Evolutionary conservation across 768 basidiomycete species (phyloP).

Genomic region (Kwoniella newhampshirensis): DNA sequence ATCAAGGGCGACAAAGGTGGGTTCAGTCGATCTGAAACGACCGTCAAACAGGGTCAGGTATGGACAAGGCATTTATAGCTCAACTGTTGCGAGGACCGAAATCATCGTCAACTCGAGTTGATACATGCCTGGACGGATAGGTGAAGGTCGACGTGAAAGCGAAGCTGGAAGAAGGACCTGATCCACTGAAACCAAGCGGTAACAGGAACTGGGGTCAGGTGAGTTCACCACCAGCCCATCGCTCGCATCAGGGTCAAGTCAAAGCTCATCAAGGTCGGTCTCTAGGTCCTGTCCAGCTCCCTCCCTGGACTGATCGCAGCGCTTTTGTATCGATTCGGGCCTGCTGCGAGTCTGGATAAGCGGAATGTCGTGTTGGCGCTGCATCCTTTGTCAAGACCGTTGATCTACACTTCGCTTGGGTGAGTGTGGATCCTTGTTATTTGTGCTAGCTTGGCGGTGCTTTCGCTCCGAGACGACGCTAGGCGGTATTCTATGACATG

Average conservation of each 20-base stretch:
- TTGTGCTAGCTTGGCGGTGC: too few species aligned
- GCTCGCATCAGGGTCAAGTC: too few species aligned
- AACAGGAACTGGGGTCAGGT: constrained; percentile 79
- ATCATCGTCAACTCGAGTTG: too few species aligned
- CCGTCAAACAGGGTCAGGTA: too few species aligned
- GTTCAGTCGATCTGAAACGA: too few species aligned
- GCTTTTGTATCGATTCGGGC: constrained; percentile 28
- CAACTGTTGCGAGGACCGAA: too few species aligned
- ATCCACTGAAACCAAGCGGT: constrained; percentile 60
- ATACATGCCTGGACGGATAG: constrained; percentile 20
- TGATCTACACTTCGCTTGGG: constrained; percentile 37
- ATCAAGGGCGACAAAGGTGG: constrained; percentile 81
- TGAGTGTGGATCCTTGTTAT: too few species aligned
- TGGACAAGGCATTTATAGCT: too few species aligned
- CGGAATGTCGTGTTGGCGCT: constrained; percentile 3
- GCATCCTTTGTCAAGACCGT: constrained; percentile 4
- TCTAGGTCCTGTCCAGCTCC: constrained; percentile 67
- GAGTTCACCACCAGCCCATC: constrained; percentile 13
- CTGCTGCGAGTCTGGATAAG: constrained; percentile 7
- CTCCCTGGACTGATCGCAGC: constrained; percentile 55
- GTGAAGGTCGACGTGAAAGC: constrained; percentile 66
- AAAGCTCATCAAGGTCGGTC: not conserved
- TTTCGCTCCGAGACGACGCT: too few species aligned
- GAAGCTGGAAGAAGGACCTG: constrained; percentile 67
- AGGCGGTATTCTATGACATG: too few species aligned